Evolutionary conservation across 108 stramenopile species (phyloP).

Genomic region (Skeletonema potamos): DNA sequence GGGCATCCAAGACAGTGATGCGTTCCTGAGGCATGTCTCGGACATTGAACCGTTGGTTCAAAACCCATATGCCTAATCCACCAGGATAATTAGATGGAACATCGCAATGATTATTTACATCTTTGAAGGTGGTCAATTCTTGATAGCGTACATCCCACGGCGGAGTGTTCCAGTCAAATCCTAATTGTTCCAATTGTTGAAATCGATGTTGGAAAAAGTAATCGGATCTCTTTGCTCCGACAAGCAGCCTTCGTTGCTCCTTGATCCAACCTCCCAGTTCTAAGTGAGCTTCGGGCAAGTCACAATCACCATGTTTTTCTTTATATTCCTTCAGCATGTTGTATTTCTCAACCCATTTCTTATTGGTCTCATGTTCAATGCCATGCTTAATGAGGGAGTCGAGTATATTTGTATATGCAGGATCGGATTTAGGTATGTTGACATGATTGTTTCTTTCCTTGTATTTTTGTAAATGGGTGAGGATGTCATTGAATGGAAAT

Average conservation of each 20-base stretch:
- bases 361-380: constrained; percentile 11
- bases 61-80: constrained; percentile 36
- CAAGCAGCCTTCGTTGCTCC: constrained; percentile 20
- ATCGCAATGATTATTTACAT: constrained; percentile 19
- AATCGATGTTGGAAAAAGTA: constrained; percentile 11
- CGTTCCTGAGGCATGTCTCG: constrained; percentile 40
- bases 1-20: constrained; percentile 28
- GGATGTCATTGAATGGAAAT: constrained; percentile 13
- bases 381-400: constrained; percentile 10
- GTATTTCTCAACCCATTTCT: constrained; percentile 14
- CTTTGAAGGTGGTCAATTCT: constrained; percentile 24
- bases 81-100: constrained; percentile 16
- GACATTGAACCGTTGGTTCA: constrained; percentile 46
- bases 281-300: constrained; percentile 29
- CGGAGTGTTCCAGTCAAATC: constrained; percentile 37
- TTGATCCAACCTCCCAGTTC: constrained; percentile 34
- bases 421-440: constrained; percentile 3
- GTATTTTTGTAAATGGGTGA: constrained; percentile 3
- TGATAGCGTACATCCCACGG: constrained; percentile 38
- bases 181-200: constrained; percentile 28
- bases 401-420: constrained; percentile 6
- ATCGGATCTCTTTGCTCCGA: constrained; percentile 1
- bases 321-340: constrained; percentile 28
- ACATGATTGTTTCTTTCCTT: constrained; percentile 8
- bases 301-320: constrained; percentile 40